These are phyloP conservation scores for Tetrapisispora taiwanensis DNA, from an alignment of 805 yeast genomes.

Conservation along the genomic window DNA sequence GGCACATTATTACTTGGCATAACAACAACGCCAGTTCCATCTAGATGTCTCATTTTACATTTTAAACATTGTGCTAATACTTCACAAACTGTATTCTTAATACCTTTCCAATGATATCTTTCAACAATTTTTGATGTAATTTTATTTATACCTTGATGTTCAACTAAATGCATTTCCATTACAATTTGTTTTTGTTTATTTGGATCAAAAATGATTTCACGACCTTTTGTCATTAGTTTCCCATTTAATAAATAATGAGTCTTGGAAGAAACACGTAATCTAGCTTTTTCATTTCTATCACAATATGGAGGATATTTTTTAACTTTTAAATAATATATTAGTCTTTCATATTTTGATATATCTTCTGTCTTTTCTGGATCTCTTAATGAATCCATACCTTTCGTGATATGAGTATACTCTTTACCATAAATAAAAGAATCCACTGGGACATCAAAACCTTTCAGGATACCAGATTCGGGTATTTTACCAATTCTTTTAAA, in stretches of 20 bases:
- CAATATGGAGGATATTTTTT: conserved; percentile 81
- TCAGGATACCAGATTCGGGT: conserved; percentile 79
- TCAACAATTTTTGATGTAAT: conserved; percentile 71
- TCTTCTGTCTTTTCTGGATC: conserved; percentile 21
- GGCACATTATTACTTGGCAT: conserved; percentile 13
- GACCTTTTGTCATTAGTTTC: conserved; percentile 61
- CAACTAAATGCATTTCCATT: conserved; percentile 52
- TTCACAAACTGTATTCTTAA: conserved; percentile 75
- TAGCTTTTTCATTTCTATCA: conserved; percentile 77
- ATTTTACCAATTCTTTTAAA: conserved; percentile 73
- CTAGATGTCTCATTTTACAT: conserved; percentile 45
- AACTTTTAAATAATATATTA: conserved; percentile 66
- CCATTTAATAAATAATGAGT: conserved; percentile 67
- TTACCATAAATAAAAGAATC: conserved; percentile 82
- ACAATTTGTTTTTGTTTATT: conserved; percentile 67
- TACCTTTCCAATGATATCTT: conserved; percentile 82
- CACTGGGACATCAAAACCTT: conserved; percentile 75
- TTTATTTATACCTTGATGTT: conserved; percentile 83
- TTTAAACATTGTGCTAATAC: conserved; percentile 68
- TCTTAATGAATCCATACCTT: conserved; percentile 22
- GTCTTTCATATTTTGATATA: conserved; percentile 55
- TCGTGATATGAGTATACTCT: conserved; percentile 47
- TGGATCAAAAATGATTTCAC: conserved; percentile 75
- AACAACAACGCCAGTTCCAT: conserved; percentile 26
- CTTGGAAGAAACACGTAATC: conserved; percentile 63